Percentiles rank a stretch among this genome's conserved stretches.
These are phyloP conservation scores for Fusarium sp. DNA, from an alignment of 2,329 filamentous ascomycete genomes.

Conservation along the genomic window DNA sequence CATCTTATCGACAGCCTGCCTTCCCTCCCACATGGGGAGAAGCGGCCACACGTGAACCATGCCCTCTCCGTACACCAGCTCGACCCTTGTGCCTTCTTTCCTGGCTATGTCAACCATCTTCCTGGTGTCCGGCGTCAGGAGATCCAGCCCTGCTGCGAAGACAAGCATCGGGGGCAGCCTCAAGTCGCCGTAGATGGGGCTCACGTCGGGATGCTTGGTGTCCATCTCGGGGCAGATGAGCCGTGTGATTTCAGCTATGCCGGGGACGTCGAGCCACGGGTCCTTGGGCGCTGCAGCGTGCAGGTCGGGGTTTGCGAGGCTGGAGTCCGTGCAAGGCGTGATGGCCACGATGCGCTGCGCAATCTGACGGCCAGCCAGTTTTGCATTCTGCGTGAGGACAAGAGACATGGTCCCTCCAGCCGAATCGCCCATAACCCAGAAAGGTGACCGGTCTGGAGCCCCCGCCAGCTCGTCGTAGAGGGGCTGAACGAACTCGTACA, in stretches of 20 bases:
- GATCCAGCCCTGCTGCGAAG: conserved; percentile 48
- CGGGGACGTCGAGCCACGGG: conserved; percentile 49
- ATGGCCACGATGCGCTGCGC: conserved; percentile 50
- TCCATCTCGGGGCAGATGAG: conserved; percentile 49
- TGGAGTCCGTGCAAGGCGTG: conserved; percentile 51
- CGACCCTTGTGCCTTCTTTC: conserved; percentile 46
- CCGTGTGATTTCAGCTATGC: conserved; percentile 44
- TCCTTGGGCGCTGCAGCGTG: conserved; percentile 44
- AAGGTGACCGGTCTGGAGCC: conserved; percentile 47
- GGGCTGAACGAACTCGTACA: conserved; percentile 52
- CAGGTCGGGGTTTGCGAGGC: conserved; percentile 49
- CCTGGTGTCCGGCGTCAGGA: conserved; percentile 49
- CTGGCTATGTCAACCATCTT: conserved; percentile 49
- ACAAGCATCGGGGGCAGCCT: conserved; percentile 51
- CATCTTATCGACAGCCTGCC: conserved; percentile 47
- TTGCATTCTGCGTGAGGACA: conserved; percentile 51
- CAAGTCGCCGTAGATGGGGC: conserved; percentile 50
- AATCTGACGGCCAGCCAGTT: conserved; percentile 41
- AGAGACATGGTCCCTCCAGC: conserved; percentile 51
- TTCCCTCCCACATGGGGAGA: conserved; percentile 49
- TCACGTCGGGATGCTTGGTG: conserved; percentile 47
- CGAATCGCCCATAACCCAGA: conserved; percentile 52
- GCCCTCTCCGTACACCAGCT: conserved; percentile 49
- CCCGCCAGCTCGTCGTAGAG: conserved; percentile 52
- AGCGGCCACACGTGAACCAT: conserved; percentile 54